Percentiles rank a stretch among this genome's conserved stretches.
Conservation (phyloP, 805 yeast genomes). For the Brettanomyces nanus region DNA sequence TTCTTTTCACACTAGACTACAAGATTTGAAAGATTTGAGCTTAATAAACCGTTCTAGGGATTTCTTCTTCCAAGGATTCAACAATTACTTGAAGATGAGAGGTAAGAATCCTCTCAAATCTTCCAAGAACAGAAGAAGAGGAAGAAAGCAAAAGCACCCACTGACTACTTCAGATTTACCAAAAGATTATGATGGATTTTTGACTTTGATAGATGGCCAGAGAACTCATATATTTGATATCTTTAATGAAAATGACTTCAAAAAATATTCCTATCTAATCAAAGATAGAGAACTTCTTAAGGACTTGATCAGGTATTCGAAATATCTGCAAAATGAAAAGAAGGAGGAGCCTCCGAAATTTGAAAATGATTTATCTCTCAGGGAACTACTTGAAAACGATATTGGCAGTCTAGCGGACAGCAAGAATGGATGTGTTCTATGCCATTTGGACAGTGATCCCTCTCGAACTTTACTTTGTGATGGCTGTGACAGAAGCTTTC, state of each 20-base stretch:
- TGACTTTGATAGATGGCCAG: conserved; percentile 8
- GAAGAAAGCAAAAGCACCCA: conserved; percentile 3
- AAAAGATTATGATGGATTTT: conserved; percentile 11
- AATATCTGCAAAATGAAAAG: conserved; percentile 9
- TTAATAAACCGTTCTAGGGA: conserved; percentile 53
- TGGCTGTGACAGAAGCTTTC: conserved; percentile 66
- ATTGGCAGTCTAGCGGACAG: background rate
- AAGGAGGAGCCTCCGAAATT: background rate
- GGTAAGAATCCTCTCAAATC: conserved; percentile 8
- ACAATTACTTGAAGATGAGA: conserved; percentile 46
- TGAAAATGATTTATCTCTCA: background rate
- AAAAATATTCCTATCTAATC: conserved; percentile 5
- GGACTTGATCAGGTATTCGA: conserved; percentile 13
- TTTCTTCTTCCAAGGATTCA: conserved; percentile 53
- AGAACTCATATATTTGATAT: conserved; percentile 26
- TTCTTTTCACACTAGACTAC: conserved; percentile 62
- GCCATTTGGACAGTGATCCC: conserved; percentile 39
- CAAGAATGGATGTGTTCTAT: conserved; percentile 25
- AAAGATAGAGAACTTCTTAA: conserved; percentile 8
- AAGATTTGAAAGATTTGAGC: conserved; percentile 56
- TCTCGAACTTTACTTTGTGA: conserved; percentile 53
- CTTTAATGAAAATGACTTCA: conserved; percentile 11
- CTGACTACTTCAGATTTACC: conserved; percentile 3
- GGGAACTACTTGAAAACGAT: background rate
- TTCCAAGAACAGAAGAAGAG: background rate